Conservation (phyloP, 257 asterid species). For the Eustoma russellianum region DNA sequence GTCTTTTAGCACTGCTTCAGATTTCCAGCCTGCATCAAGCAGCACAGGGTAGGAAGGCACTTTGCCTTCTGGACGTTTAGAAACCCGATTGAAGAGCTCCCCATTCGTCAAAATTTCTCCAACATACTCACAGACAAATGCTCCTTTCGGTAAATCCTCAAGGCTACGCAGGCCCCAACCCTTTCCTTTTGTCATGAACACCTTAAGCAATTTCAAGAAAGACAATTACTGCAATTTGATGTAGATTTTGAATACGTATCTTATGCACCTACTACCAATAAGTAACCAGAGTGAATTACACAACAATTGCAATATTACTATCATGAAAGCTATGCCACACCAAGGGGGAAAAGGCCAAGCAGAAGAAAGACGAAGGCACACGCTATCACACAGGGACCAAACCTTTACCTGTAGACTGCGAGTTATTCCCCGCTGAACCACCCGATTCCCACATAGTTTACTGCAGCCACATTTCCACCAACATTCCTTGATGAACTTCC, state of each 20-base stretch:
- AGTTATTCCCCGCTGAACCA: slow-evolving; percentile 87
- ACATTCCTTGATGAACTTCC: slow-evolving; percentile 84
- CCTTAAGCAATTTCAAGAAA: slow-evolving; percentile 33
- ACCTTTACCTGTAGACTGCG: slow-evolving; percentile 55
- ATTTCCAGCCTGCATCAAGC: slow-evolving; percentile 94
- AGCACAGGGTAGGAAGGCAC: slow-evolving; percentile 81
- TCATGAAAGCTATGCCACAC: neutral
- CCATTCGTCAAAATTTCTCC: slow-evolving; percentile 82
- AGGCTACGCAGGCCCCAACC: slow-evolving; percentile 98
- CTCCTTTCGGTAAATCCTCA: slow-evolving; percentile 93
- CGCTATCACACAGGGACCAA: no score
- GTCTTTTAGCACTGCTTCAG: slow-evolving; percentile 67
- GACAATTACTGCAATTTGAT: slow-evolving; percentile 2
- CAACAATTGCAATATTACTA: no score
- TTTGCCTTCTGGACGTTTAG: slow-evolving; percentile 40
- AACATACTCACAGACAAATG: slow-evolving; percentile 91
- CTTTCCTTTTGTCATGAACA: slow-evolving; percentile 78
- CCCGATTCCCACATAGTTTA: slow-evolving; percentile 85
- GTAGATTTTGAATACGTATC: neutral
- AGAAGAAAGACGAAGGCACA: neutral
- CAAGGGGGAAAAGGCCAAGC: neutral
- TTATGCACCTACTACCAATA: no score
- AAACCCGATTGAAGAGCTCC: slow-evolving; percentile 75
- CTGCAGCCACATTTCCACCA: slow-evolving; percentile 94
- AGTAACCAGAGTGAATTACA: no score